Base-by-base conservation (phyloP, 2,329 filamentous ascomycete species). In the Fusarium sterilihyphosum region DNA sequence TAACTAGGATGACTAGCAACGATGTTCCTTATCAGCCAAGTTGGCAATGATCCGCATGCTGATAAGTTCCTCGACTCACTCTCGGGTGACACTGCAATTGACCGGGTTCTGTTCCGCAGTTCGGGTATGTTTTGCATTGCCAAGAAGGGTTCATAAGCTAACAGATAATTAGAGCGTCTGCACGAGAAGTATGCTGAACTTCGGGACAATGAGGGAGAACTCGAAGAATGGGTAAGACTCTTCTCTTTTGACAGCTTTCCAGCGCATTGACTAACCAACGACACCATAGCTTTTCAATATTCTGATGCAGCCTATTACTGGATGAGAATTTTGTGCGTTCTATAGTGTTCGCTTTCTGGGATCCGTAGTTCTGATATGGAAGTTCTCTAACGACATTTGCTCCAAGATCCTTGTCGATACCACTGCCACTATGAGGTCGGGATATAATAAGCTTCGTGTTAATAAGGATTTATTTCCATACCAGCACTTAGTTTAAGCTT, bases 241-340 rank as follows among this genome's bases (percentile, higher is more conserved):
- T 16, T 31, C 29, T 31, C 29, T 31, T 31, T 31, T 31, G 26
- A 6, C 13, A 8, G 2, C 4, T 8, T 9, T 0, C 12, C 7
- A 7, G 5, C 1, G 0, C 10, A 7, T 54, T 9, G 0, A 3
- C 18, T 54, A 22, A 37, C 3, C 9, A 22, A 16, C 7, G 1
- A 7, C 10, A 7, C 2, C 7, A 9, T 5, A 38, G 50, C 50
- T 54, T 22, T 54, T 38, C 0, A 26, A 54, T 26, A 54, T 54
- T 16, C 10, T 54, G 24, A 54, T 54, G 50, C 50, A 38, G 10
- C 50, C 50, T 9, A 38, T 54, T 9, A 54, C 33, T 16, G 24
- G 50, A 5, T 38, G 7, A 54, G 7, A 0, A 0, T 8, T 3
- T 0, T 26, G 3, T 16, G 2, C 0, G 26, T 3, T 52, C 4